Conservation (phyloP, 768 basidiomycete species). For the Saitozyma podzolica region DNA sequence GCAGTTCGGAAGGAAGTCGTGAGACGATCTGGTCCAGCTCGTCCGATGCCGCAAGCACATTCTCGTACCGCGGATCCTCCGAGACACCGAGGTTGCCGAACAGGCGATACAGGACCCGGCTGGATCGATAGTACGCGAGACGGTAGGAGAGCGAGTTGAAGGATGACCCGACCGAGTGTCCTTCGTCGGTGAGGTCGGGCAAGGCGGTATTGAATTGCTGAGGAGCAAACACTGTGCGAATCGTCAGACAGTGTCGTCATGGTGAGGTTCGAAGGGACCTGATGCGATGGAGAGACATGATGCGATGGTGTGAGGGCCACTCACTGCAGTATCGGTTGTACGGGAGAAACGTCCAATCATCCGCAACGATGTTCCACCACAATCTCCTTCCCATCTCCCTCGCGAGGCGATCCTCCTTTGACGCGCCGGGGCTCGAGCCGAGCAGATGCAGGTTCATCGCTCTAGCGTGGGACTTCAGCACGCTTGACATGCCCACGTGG, state of each 20-base stretch:
- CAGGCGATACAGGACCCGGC: neutral
- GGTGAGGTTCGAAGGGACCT: neutral
- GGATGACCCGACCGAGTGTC: neutral
- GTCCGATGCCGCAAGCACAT: neutral
- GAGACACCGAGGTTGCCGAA: neutral
- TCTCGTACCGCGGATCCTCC: slow-evolving; percentile 1
- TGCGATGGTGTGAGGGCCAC: neutral
- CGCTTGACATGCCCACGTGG: neutral
- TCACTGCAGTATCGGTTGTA: slow-evolving; percentile 4
- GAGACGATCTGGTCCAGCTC: neutral
- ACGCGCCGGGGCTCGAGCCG: neutral
- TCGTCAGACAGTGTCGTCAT: neutral
- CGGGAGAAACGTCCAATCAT: slow-evolving; percentile 3
- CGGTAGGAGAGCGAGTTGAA: neutral
- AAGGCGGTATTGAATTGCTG: neutral
- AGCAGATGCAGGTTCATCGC: slow-evolving; percentile 3
- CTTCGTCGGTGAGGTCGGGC: neutral
- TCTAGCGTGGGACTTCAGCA: neutral
- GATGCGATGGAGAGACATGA: too few species aligned
- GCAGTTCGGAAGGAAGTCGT: slow-evolving; percentile 1
- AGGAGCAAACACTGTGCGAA: neutral
- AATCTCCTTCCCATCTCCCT: slow-evolving; percentile 2
- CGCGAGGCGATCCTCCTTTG: neutral
- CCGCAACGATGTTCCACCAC: slow-evolving; percentile 7
- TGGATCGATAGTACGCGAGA: slow-evolving; percentile 5